phyloP scores from a whole-genome alignment of 1,139 yeast species.

The Candida labiduridarum region DNA sequence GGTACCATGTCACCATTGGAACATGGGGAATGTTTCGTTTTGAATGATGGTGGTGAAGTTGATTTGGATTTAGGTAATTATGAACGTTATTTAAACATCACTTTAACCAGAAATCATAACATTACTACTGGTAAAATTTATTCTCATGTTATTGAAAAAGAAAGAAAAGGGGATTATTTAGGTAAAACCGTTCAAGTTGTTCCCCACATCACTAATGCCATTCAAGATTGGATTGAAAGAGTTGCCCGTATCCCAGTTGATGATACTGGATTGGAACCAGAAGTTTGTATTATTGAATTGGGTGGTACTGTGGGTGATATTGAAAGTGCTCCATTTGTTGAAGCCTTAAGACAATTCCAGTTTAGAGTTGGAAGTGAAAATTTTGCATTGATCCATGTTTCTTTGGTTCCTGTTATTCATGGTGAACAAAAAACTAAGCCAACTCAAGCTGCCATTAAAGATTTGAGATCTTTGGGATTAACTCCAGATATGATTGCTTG shows the following conservation, averaged over 20 bases:
- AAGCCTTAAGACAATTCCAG: slow-evolving; percentile 98
- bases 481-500: slow-evolving; percentile 97
- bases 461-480: slow-evolving; percentile 91
- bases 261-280: slow-evolving; percentile 84
- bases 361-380: slow-evolving; percentile 93
- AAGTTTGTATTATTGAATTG: slow-evolving; percentile 91
- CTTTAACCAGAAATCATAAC: slow-evolving; percentile 91
- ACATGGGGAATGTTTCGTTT: slow-evolving; percentile 97
- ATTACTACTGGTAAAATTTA: slow-evolving; percentile 98
- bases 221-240: slow-evolving; percentile 97
- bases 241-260: slow-evolving; percentile 93
- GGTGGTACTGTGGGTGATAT: slow-evolving; percentile 99
- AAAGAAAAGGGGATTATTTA: slow-evolving; percentile 94
- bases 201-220: slow-evolving; percentile 95
- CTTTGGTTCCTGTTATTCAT: slow-evolving; percentile 94
- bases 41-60: slow-evolving; percentile 98
- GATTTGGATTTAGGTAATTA: slow-evolving; percentile 97
- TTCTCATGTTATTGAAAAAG: slow-evolving; percentile 90
- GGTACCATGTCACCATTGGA: slow-evolving; percentile 99
- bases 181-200: slow-evolving; percentile 99
- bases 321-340: slow-evolving; percentile 98
- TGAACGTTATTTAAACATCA: slow-evolving; percentile 92
- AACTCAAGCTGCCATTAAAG: slow-evolving; percentile 98
- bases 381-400: slow-evolving; percentile 95
- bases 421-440: slow-evolving; percentile 99